Conservation (phyloP, 2,329 filamentous ascomycete genomes). For the Endoconidiophora polonica region DNA sequence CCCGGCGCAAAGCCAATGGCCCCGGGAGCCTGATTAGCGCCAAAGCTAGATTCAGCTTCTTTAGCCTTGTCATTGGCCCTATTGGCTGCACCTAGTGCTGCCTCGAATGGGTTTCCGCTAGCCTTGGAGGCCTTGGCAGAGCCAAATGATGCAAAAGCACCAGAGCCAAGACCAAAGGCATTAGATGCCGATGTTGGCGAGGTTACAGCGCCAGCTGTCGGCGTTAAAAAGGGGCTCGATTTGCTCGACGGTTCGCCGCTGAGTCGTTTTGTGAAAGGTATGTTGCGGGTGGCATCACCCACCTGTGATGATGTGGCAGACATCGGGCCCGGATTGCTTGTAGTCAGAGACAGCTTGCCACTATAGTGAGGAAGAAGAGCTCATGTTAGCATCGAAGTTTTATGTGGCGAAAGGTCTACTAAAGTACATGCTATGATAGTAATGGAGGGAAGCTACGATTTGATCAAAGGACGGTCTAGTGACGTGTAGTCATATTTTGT, state of each 20-base stretch:
- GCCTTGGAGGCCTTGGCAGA: slow-evolving; percentile 70
- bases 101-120: slow-evolving; percentile 63
- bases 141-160: slow-evolving; percentile 83
- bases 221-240: slow-evolving; percentile 62
- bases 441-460: background rate
- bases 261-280: slow-evolving; percentile 55
- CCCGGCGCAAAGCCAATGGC: slow-evolving; percentile 32
- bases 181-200: slow-evolving; percentile 63
- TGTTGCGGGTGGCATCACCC: slow-evolving; percentile 42
- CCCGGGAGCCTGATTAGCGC: slow-evolving; percentile 12
- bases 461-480: background rate
- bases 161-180: slow-evolving; percentile 84
- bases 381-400: background rate
- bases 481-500: background rate
- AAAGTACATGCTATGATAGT: background rate
- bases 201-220: slow-evolving; percentile 53
- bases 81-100: slow-evolving; percentile 37
- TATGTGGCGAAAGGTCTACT: background rate
- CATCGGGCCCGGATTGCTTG: slow-evolving; percentile 40
- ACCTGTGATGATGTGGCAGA: slow-evolving; percentile 25
- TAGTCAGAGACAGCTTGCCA: slow-evolving; percentile 83
- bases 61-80: slow-evolving; percentile 19
- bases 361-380: slow-evolving; percentile 15
- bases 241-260: slow-evolving; percentile 55
- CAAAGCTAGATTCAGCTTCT: slow-evolving; percentile 17